phyloP scores from a whole-genome alignment of 108 stramenopile genomes.

The Conticribra guillardii region DNA sequence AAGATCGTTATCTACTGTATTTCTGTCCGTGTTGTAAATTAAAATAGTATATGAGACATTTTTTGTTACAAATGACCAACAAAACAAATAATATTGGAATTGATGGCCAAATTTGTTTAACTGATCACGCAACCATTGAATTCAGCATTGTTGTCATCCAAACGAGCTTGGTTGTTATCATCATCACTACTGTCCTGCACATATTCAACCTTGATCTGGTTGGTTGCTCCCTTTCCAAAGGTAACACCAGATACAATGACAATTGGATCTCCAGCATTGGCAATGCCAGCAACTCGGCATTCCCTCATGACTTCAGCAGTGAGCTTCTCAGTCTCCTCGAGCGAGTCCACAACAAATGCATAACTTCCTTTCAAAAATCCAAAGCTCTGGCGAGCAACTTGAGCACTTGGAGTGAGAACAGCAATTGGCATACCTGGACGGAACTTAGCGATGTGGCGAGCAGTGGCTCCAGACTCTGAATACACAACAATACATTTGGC shows the following conservation, averaged over 20 bases:
- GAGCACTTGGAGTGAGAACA: conserved; percentile 56
- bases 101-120: too few species aligned
- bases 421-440: conserved; percentile 56
- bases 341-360: conserved; percentile 49
- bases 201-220: conserved; percentile 37
- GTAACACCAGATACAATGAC: conserved; percentile 64
- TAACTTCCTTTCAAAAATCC: conserved; percentile 62
- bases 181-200: conserved; percentile 11
- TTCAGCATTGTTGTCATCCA: conserved; percentile 39
- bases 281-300: conserved; percentile 60
- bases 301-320: conserved; percentile 66
- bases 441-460: conserved; percentile 76
- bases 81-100: too few species aligned
- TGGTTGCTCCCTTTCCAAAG: conserved; percentile 43
- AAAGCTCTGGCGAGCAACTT: conserved; percentile 63
- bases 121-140: conserved; percentile 40
- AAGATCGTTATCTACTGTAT: too few species aligned
- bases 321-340: conserved; percentile 66
- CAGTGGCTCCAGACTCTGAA: conserved; percentile 90
- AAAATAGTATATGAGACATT: too few species aligned
- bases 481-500: conserved; percentile 87
- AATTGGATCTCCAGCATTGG: conserved; percentile 65
- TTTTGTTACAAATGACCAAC: too few species aligned
- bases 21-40: too few species aligned
- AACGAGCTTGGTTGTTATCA: conserved; percentile 5